Evolutionary conservation across 2,329 filamentous ascomycete genomes (phyloP).

Genomic region (Epichloe sylvatica): DNA sequence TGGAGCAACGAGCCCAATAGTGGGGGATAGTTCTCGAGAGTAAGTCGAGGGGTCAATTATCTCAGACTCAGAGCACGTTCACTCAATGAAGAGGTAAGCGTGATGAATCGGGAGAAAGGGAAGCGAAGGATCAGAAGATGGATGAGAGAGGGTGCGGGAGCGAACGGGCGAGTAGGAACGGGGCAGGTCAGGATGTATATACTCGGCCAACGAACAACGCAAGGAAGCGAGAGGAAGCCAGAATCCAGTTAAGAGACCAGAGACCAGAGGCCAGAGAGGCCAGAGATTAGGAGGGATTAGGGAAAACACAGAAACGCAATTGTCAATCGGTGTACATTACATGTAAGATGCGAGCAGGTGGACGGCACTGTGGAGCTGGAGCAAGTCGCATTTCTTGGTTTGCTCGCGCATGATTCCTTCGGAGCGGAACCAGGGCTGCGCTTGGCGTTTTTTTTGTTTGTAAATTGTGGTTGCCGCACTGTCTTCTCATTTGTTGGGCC

Average conservation of each 20-base stretch:
- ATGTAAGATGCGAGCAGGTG: not conserved
- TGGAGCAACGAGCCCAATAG: not conserved
- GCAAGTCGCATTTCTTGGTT: not conserved
- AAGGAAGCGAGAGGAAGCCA: not conserved
- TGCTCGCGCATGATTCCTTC: not conserved
- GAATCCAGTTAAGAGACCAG: not conserved
- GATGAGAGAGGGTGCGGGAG: not conserved
- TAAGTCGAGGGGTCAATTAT: not conserved
- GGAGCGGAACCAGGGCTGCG: not conserved
- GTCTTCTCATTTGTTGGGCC: not conserved
- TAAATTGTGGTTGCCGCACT: not conserved
- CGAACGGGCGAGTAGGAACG: not conserved
- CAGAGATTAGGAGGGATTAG: not conserved
- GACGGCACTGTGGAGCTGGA: slow-evolving; percentile 1
- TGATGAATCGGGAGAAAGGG: not conserved
- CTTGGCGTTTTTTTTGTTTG: not conserved
- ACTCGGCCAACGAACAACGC: not conserved
- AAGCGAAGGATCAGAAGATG: not conserved
- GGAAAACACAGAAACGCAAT: not conserved
- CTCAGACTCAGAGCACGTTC: slow-evolving; percentile 1
- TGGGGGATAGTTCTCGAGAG: not conserved
- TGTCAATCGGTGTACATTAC: not conserved
- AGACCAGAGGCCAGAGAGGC: not conserved
- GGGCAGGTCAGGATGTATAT: slow-evolving; percentile 2
- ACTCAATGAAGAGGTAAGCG: slow-evolving; percentile 2